Evolutionary conservation across 2,329 filamentous ascomycete species (phyloP).

Genomic region (Conoideocrella luteorostrata): DNA sequence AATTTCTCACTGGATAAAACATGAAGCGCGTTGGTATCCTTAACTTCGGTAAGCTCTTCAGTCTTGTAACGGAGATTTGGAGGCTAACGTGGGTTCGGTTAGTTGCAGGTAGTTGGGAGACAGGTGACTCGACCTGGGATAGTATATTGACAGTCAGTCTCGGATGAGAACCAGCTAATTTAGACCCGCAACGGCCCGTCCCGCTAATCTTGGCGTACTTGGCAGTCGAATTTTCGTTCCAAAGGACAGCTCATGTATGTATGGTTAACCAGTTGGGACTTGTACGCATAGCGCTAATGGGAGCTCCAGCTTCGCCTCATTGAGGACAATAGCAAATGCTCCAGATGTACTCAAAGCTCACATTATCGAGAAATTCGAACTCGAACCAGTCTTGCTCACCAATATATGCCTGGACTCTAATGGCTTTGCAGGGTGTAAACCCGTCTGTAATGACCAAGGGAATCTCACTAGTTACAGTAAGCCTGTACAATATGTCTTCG

Average conservation of each 20-base stretch:
- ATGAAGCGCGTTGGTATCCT: no score
- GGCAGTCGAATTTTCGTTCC: neutral
- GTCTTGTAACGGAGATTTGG: no score
- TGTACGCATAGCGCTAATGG: neutral
- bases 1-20: no score
- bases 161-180: neutral
- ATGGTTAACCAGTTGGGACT: neutral
- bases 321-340: neutral
- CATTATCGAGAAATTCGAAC: neutral
- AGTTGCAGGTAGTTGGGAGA: no score
- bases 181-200: slow-evolving; percentile 1
- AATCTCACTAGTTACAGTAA: slow-evolving; percentile 3
- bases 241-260: neutral
- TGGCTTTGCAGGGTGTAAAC: slow-evolving; percentile 6
- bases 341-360: neutral
- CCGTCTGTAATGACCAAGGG: neutral
- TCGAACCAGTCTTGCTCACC: neutral
- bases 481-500: neutral
- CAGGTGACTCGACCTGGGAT: neutral
- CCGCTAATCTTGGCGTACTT: neutral
- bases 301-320: neutral
- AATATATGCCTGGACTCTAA: slow-evolving; percentile 2
- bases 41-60: no score
- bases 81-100: no score
- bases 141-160: neutral